A percentile compares a stretch with the other conserved stretches of the same genome.
These are phyloP conservation scores for Pseudocohnilembus persalinus DNA, from an alignment of 169 alveolate species.

Conservation along the genomic window DNA sequence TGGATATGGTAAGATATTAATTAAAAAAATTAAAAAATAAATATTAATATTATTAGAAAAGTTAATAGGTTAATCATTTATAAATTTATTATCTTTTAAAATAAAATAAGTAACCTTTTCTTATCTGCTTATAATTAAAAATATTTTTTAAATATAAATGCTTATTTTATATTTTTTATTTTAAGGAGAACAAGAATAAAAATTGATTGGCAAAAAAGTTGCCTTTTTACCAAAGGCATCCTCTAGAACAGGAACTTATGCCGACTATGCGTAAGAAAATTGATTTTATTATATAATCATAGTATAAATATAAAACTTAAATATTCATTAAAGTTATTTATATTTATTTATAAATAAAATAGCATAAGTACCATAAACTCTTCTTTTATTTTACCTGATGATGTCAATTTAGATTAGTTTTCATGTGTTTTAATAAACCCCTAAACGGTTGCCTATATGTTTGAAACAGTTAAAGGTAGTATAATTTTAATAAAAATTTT, in stretches of 20 bases:
- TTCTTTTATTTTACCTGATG: constrained; percentile 30
- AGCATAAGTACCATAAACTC: not conserved
- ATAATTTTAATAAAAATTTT: too few relatives aligned
- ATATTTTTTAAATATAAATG: too few relatives aligned
- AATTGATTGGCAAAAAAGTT: constrained; percentile 45
- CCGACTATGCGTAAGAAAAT: constrained; percentile 18
- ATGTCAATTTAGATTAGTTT: constrained; percentile 17
- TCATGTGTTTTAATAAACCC: constrained; percentile 44
- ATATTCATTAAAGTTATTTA: too few relatives aligned
- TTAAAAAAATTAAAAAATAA: too few relatives aligned
- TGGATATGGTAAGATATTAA: constrained; percentile 48
- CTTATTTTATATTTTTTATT: too few relatives aligned
- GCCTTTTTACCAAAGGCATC: constrained; percentile 21
- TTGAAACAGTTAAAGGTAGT: constrained; percentile 12
- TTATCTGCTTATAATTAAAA: too few relatives aligned
- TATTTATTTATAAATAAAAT: too few relatives aligned
- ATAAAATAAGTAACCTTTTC: too few relatives aligned
- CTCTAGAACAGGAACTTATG: constrained; percentile 29
- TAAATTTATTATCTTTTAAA: too few relatives aligned
- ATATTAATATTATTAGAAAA: too few relatives aligned
- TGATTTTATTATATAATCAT: too few relatives aligned
- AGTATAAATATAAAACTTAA: not conserved
- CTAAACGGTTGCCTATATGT: constrained; percentile 27
- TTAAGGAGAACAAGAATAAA: not conserved
- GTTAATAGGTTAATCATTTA: too few relatives aligned